phyloP scores from a whole-genome alignment of 2,329 filamentous ascomycete species.

The Epichloe bromicola region DNA sequence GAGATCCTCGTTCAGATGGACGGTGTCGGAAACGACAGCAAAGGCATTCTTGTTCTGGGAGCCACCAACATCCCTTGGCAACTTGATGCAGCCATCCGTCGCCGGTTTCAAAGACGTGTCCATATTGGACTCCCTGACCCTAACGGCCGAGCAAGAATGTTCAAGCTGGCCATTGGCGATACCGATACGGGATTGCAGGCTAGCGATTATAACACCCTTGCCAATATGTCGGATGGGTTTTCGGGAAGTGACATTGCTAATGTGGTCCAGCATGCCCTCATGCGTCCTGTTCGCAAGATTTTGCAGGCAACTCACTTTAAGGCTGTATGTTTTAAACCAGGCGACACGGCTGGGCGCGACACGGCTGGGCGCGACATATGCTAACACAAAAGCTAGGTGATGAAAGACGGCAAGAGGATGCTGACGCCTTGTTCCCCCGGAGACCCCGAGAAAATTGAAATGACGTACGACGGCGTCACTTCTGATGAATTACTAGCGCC shows the following conservation, averaged over 20 bases:
- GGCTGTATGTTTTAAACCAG: slow-evolving; percentile 42
- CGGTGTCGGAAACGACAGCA: slow-evolving; percentile 90
- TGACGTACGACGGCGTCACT: slow-evolving; percentile 83
- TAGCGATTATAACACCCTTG: slow-evolving; percentile 68
- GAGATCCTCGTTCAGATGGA: slow-evolving; percentile 99
- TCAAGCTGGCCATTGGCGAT: slow-evolving; percentile 84
- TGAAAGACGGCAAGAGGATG: slow-evolving; percentile 52
- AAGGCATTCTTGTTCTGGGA: slow-evolving; percentile 84
- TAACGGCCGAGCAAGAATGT: slow-evolving; percentile 83
- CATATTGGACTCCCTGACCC: slow-evolving; percentile 88
- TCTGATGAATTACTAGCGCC: slow-evolving; percentile 79
- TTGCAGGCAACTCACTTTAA: slow-evolving; percentile 98
- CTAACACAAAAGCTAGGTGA: slow-evolving; percentile 40
- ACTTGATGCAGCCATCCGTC: slow-evolving; percentile 85
- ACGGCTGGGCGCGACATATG: not conserved
- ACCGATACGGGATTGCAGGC: slow-evolving; percentile 75
- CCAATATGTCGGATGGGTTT: slow-evolving; percentile 78
- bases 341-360: not conserved
- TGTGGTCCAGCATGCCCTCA: slow-evolving; percentile 87
- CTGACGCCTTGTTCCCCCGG: slow-evolving; percentile 90
- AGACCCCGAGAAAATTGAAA: slow-evolving; percentile 72
- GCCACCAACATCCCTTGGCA: slow-evolving; percentile 99
- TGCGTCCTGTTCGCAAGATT: slow-evolving; percentile 95
- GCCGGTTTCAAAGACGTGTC: slow-evolving; percentile 90
- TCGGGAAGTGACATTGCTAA: slow-evolving; percentile 94